Evolutionary conservation across 2,329 filamentous ascomycete species (phyloP).

Genomic region (Penicillium sp.): DNA sequence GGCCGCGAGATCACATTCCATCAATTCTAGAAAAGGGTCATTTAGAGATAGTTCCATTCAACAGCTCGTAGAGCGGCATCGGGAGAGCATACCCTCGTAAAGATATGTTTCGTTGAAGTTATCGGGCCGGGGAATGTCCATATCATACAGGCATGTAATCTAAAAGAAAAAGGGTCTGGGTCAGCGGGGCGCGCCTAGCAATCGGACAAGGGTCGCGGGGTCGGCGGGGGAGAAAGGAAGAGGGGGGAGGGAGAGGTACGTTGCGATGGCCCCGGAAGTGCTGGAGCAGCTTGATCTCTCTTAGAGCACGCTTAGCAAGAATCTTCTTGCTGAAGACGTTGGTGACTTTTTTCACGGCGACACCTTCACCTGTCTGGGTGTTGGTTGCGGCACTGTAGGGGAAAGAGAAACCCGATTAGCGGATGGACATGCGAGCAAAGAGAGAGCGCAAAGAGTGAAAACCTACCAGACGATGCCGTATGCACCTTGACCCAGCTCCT

Average conservation of each 20-base stretch:
- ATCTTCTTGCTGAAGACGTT: slow-evolving; percentile 99
- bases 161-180: slow-evolving; percentile 43
- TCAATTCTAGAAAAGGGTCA: slow-evolving; percentile 76
- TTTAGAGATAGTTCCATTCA: no score
- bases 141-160: slow-evolving; percentile 99
- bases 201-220: not conserved
- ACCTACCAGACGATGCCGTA: slow-evolving; percentile 97
- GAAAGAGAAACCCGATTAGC: slow-evolving; percentile 3
- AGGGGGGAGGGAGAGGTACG: slow-evolving; percentile 54
- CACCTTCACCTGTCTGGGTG: slow-evolving; percentile 85
- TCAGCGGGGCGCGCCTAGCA: slow-evolving; percentile 39
- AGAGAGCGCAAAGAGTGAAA: not conserved
- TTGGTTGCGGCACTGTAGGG: slow-evolving; percentile 81
- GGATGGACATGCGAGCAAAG: not conserved
- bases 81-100: slow-evolving; percentile 76
- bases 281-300: slow-evolving; percentile 98
- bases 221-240: not conserved
- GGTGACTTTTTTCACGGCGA: slow-evolving; percentile 99
- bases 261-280: slow-evolving; percentile 93
- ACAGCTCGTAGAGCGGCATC: not conserved
- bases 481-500: slow-evolving; percentile 96
- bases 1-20: slow-evolving; percentile 97
- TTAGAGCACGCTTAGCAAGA: slow-evolving; percentile 92
- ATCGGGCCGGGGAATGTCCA: slow-evolving; percentile 96
- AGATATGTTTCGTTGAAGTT: slow-evolving; percentile 99